Evolutionary conservation across 2,329 filamentous ascomycete species (phyloP).

Genomic region (Pseudogymnoascus sp.): DNA sequence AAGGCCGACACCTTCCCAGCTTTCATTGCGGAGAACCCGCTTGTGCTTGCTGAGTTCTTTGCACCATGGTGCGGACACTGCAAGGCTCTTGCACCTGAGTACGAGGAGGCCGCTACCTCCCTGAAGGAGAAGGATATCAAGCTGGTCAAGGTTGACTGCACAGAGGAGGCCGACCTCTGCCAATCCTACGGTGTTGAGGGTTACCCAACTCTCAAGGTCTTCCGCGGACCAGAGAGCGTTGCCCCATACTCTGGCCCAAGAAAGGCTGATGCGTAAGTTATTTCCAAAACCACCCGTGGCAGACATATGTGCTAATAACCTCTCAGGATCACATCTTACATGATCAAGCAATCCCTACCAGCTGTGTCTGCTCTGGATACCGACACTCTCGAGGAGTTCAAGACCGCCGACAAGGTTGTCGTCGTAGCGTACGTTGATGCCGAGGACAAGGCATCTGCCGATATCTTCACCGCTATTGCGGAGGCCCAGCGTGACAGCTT

Average conservation of each 20-base stretch:
- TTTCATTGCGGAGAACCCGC: constrained; percentile 76
- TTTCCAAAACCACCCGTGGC: neutral
- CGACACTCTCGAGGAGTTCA: constrained; percentile 88
- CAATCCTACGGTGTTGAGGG: constrained; percentile 85
- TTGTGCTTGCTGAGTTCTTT: constrained; percentile 95
- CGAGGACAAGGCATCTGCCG: constrained; percentile 75
- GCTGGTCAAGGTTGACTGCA: constrained; percentile 88
- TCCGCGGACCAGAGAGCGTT: constrained; percentile 79
- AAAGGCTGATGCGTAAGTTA: constrained; percentile 66
- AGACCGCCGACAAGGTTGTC: constrained; percentile 95
- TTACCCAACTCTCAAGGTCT: constrained; percentile 98
- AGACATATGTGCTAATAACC: constrained; percentile 11
- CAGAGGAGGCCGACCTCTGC: constrained; percentile 87
- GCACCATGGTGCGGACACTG: constrained; percentile 95
- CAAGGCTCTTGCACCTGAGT: constrained; percentile 93
- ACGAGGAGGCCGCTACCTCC: constrained; percentile 75
- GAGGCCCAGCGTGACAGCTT: constrained; percentile 80
- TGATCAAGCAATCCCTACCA: constrained; percentile 96
- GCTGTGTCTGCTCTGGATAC: constrained; percentile 77
- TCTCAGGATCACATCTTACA: constrained; percentile 65
- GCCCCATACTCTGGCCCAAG: constrained; percentile 80
- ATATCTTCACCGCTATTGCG: constrained; percentile 63
- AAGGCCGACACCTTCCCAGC: constrained; percentile 80
- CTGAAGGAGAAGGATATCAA: constrained; percentile 84
- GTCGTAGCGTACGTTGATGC: constrained; percentile 78